A percentile compares a stretch with the other conserved stretches of the same genome.
Evolutionary conservation across 2,329 filamentous ascomycete species (phyloP).

Genomic region (Aspergillus sp.): DNA sequence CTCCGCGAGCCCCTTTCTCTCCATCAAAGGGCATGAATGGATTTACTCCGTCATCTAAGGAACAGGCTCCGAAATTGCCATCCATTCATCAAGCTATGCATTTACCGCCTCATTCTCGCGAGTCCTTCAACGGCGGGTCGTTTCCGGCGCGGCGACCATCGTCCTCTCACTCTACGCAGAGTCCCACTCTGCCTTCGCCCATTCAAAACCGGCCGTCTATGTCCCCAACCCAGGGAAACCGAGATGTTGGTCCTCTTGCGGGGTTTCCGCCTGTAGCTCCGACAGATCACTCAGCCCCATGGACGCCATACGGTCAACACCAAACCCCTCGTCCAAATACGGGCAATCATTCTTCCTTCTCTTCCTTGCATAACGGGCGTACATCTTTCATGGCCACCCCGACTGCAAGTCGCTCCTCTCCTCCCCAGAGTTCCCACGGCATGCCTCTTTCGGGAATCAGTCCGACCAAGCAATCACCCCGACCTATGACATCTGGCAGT

Average conservation of each 20-base stretch:
- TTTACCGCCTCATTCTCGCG: constrained; percentile 29
- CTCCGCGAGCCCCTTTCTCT: constrained; percentile 36
- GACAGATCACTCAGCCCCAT: constrained; percentile 33
- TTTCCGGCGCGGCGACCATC: constrained; percentile 42
- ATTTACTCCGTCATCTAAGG: constrained; percentile 26
- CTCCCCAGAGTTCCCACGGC: constrained; percentile 40
- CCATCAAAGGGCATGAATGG: constrained; percentile 36
- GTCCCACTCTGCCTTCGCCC: constrained; percentile 39
- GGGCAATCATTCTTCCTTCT: constrained; percentile 28
- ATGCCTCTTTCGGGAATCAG: constrained; percentile 48
- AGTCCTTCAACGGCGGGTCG: constrained; percentile 24
- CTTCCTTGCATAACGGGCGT: constrained; percentile 33
- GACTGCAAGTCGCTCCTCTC: constrained; percentile 37
- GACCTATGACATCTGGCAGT: constrained; percentile 38
- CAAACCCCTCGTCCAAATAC: constrained; percentile 34
- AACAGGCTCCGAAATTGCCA: constrained; percentile 30
- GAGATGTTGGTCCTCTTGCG: constrained; percentile 50
- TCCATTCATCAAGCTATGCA: constrained; percentile 33
- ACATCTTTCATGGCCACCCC: constrained; percentile 39
- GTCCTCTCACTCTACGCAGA: constrained; percentile 44
- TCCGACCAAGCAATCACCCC: constrained; percentile 49
- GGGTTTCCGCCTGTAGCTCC: constrained; percentile 41
- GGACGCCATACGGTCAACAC: constrained; percentile 37
- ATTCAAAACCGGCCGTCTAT: constrained; percentile 50
- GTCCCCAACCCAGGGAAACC: constrained; percentile 53